These are phyloP conservation scores for Aciculoconidium aculeatum DNA, from an alignment of 805 yeast species.

Conservation along the genomic window DNA sequence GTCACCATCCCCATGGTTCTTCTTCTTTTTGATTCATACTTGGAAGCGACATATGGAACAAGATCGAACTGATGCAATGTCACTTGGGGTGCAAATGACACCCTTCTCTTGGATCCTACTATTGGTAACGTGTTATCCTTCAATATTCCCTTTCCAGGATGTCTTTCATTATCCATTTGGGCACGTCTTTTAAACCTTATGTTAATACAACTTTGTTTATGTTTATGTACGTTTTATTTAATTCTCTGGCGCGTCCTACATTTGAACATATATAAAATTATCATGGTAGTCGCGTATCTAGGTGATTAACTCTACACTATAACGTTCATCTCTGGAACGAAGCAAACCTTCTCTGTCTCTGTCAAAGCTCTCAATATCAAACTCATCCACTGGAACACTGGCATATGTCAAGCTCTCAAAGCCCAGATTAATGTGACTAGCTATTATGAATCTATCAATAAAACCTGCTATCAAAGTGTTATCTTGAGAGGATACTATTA, in stretches of 20 bases:
- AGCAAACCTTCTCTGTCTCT: too few relatives aligned
- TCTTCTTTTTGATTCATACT: slow-evolving; percentile 15
- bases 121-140: slow-evolving; percentile 20
- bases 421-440: slow-evolving; percentile 22
- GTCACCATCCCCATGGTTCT: slow-evolving; percentile 23
- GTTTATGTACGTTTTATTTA: slow-evolving; percentile 1
- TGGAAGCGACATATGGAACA: slow-evolving; percentile 15
- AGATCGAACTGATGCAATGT: slow-evolving; percentile 53
- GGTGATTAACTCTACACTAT: slow-evolving; percentile 26
- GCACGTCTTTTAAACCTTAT: slow-evolving; percentile 1
- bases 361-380: slow-evolving; percentile 24
- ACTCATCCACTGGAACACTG: slow-evolving; percentile 11
- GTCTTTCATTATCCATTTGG: slow-evolving; percentile 6
- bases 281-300: slow-evolving; percentile 7
- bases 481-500: slow-evolving; percentile 17
- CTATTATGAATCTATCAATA: slow-evolving; percentile 32
- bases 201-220: background rate
- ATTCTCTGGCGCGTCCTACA: slow-evolving; percentile 1
- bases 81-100: slow-evolving; percentile 73
- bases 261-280: background rate
- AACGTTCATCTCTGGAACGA: slow-evolving; percentile 14
- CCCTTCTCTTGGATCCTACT: slow-evolving; percentile 41
- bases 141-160: slow-evolving; percentile 16
- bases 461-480: slow-evolving; percentile 26
- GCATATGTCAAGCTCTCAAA: slow-evolving; percentile 18